A percentile compares a stretch with the other conserved stretches of the same genome.
Conservation (phyloP, 495 filamentous ascomycete species). For the Xylaria venustula region DNA sequence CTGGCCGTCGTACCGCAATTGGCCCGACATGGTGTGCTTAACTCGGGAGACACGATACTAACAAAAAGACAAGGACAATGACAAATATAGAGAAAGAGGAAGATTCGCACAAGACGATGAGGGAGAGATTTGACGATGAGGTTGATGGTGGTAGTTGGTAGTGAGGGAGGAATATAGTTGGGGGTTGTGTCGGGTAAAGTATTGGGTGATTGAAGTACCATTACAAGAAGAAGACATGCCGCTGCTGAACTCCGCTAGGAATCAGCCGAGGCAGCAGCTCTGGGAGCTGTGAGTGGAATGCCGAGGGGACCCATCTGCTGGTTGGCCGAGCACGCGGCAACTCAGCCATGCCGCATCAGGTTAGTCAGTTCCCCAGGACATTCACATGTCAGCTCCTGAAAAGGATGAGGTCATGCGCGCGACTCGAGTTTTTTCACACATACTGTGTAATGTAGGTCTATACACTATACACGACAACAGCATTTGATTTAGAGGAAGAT, state of each 20-base stretch:
- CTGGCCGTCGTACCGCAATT: conserved; percentile 90
- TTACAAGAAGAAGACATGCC: no score
- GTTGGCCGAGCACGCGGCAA: conserved; percentile 1
- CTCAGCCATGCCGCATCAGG: neutral
- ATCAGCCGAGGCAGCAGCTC: conserved; percentile 36
- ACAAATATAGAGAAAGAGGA: neutral
- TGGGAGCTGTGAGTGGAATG: conserved; percentile 28
- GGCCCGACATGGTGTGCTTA: conserved; percentile 61
- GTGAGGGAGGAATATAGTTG: conserved; percentile 1
- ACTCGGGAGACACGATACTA: conserved; percentile 15
- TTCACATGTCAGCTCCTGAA: conserved; percentile 9
- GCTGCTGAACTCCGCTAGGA: conserved; percentile 25
- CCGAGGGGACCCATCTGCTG: conserved; percentile 21
- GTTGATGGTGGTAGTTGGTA: neutral
- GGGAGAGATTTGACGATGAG: neutral
- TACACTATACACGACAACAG: no score
- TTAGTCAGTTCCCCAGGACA: neutral
- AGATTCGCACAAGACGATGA: no score
- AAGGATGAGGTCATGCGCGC: conserved; percentile 29
- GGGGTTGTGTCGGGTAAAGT: conserved; percentile 12
- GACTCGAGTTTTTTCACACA: neutral
- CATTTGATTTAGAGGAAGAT: no score
- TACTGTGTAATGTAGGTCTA: no score
- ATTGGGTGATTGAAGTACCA: conserved; percentile 11
- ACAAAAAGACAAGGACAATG: neutral